A percentile compares a stretch with the other conserved stretches of the same genome.
Conservation (phyloP, 495 filamentous ascomycete genomes). For the Cercophora newfieldiana region DNA sequence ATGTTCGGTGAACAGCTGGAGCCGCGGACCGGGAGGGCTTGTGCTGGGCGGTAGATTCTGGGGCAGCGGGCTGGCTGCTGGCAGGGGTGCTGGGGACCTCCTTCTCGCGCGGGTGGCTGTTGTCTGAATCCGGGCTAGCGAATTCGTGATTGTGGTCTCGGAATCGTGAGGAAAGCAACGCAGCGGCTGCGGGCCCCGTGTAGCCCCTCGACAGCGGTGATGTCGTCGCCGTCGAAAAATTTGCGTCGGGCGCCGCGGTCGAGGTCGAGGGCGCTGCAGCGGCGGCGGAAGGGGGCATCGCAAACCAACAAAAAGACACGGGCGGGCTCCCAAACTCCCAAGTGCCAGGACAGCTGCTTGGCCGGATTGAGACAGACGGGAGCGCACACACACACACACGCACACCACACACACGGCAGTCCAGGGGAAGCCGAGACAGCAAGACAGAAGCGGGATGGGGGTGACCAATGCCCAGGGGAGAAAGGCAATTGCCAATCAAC, state of each 20-base stretch:
- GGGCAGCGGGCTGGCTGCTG: conserved; percentile 1
- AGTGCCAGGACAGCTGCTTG: conserved; percentile 22
- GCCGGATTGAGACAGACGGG: conserved; percentile 30
- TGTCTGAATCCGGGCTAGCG: conserved; percentile 11
- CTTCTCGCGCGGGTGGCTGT: conserved; percentile 19
- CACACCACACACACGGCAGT: conserved; percentile 11
- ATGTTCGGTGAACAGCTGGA: conserved; percentile 16
- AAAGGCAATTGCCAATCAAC: conserved; percentile 26
- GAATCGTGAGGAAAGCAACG: conserved; percentile 13
- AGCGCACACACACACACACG: conserved; percentile 13
- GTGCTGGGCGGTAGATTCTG: conserved; percentile 9
- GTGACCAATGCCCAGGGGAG: conserved; percentile 16
- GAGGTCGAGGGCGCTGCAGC: conserved; percentile 27
- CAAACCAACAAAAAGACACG: conserved; percentile 10
- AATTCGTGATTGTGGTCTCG: conserved; percentile 13
- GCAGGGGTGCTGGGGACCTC: conserved; percentile 17
- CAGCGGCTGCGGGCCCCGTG: not conserved
- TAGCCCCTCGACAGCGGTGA: conserved; percentile 16
- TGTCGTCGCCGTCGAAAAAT: conserved; percentile 19
- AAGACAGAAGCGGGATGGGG: conserved; percentile 32
- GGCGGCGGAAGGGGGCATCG: conserved; percentile 34
- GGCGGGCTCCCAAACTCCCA: conserved; percentile 9
- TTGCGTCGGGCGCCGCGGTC: conserved; percentile 12
- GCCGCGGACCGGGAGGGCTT: conserved; percentile 14
- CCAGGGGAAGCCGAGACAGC: conserved; percentile 34